phyloP scores from a whole-genome alignment of 768 basidiomycete genomes.

The Boletus rubroflammeus region DNA sequence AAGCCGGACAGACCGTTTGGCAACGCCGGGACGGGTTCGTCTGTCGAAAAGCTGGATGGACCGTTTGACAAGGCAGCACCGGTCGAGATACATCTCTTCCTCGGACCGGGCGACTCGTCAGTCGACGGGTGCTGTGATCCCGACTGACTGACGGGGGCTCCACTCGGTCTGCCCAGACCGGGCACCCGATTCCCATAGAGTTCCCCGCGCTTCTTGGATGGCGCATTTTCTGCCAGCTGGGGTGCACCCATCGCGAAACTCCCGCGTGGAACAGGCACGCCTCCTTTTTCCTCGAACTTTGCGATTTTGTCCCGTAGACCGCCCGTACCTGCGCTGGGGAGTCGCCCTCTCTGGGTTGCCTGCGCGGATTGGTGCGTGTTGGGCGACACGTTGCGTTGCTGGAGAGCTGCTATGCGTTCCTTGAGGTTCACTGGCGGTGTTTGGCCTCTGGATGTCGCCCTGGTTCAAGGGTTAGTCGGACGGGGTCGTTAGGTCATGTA shows the following conservation, averaged over 20 bases:
- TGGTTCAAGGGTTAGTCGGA: conserved; percentile 20
- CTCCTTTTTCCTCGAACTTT: conserved; percentile 76
- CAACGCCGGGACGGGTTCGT: conserved; percentile 26
- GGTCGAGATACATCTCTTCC: conserved; percentile 31
- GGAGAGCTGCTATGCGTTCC: conserved; percentile 79
- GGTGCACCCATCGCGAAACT: conserved; percentile 70
- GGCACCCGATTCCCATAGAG: conserved; percentile 72
- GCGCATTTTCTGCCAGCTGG: conserved; percentile 44
- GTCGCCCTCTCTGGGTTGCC: conserved; percentile 28
- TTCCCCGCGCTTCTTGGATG: conserved; percentile 55
- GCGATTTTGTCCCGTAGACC: conserved; percentile 68
- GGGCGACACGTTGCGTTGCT: conserved; percentile 46
- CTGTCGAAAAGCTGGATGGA: conserved; percentile 7
- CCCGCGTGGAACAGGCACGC: conserved; percentile 69
- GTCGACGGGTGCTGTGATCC: conserved; percentile 14
- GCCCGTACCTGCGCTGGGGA: conserved; percentile 27
- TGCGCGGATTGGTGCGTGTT: conserved; percentile 33
- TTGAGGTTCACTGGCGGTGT: conserved; percentile 54
- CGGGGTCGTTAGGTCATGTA: background rate
- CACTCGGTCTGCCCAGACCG: conserved; percentile 25
- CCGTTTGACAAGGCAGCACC: conserved; percentile 19
- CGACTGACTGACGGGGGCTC: conserved; percentile 14
- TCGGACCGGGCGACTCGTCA: conserved; percentile 18
- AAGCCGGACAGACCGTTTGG: conserved; percentile 9
- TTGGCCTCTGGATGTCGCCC: conserved; percentile 27